Evolutionary conservation across 306 rosid species (phyloP).

Genomic region (Ormosia semicastrata): DNA sequence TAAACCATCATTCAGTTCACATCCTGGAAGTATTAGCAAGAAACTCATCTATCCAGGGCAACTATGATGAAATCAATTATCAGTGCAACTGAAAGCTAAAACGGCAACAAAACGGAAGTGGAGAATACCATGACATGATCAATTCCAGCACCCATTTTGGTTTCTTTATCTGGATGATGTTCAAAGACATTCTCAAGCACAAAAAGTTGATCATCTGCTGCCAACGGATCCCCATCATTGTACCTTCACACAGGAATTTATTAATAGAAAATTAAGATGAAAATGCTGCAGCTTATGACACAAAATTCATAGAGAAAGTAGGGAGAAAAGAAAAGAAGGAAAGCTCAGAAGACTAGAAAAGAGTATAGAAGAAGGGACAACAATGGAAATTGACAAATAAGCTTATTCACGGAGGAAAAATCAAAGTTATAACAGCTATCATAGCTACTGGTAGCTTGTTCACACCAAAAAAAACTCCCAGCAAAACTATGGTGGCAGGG

Average conservation of each 20-base stretch:
- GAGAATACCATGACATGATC: constrained; percentile 75
- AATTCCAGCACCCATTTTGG: constrained; percentile 83
- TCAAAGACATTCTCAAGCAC: constrained; percentile 70
- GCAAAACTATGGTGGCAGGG: not conserved
- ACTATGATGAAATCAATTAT: not conserved
- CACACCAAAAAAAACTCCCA: not conserved
- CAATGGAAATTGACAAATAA: not conserved
- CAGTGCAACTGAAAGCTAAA: not conserved
- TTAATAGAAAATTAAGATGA: constrained; percentile 20
- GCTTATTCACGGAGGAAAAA: not conserved
- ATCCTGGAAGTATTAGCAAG: not conserved
- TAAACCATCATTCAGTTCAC: not conserved
- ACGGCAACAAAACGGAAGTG: not conserved
- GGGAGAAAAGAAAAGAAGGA: not conserved
- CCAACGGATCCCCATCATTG: constrained; percentile 82
- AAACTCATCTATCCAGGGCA: not conserved
- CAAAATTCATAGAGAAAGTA: not conserved
- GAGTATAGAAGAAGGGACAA: not conserved
- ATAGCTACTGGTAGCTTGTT: not conserved
- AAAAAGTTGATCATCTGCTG: constrained; percentile 65
- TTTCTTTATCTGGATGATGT: constrained; percentile 83
- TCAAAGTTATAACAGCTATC: constrained; percentile 7
- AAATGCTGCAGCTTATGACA: not conserved
- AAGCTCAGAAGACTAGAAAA: not conserved
- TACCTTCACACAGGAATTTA: constrained; percentile 51